Base-by-base conservation (phyloP, 2,329 filamentous ascomycete species). In the Phaeosphaeria sp. region DNA sequence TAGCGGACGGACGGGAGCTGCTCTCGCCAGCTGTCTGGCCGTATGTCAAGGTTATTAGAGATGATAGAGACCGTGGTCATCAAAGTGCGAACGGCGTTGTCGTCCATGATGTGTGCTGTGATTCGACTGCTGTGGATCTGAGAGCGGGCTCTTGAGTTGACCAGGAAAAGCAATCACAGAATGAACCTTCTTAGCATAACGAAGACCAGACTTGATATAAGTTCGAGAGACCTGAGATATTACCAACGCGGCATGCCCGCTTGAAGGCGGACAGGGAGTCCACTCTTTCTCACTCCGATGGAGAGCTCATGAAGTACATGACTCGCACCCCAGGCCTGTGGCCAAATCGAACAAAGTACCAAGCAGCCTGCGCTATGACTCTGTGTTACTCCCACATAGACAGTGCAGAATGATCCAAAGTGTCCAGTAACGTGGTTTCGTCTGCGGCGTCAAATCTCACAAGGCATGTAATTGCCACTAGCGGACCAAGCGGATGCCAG, bases 31-130 rank as follows among this genome's bases (percentile, higher is more conserved):
- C 76, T 66, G 25, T 67, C 51, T 15, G 77, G 76, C 3, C 68
- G 60, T 11, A 57, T 55, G 45, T 74, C 66, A 13, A 79, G 72
- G 59, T 72, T 76, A 5, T 58, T 55, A 45, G 71, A 63, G 20
- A 79, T 76, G 46, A 74, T 66, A 17, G 65, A 61, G 17, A 77
- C 65, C 24, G 69, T 74, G 15, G 72, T 56, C 58, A 65, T 61
- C 11, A 71, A 52, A 22, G 55, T 53, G 39, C 66, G 47, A 46
- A 50, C 20, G 13, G 48, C 59, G 20, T 57, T 45, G 36, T 56
- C 54, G 40, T 73, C 55, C 68, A 69, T 71, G 20, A 36, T 36
- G 6, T 36, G 8, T 36, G 30, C 11, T 13, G 30, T 36, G 39
- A 42, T 53, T 3, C 15, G 30, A 25, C 9, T 7, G 1, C 6